Evolutionary conservation across 352 stramenopile species (phyloP).

Genomic region (Phytophthora constricta): DNA sequence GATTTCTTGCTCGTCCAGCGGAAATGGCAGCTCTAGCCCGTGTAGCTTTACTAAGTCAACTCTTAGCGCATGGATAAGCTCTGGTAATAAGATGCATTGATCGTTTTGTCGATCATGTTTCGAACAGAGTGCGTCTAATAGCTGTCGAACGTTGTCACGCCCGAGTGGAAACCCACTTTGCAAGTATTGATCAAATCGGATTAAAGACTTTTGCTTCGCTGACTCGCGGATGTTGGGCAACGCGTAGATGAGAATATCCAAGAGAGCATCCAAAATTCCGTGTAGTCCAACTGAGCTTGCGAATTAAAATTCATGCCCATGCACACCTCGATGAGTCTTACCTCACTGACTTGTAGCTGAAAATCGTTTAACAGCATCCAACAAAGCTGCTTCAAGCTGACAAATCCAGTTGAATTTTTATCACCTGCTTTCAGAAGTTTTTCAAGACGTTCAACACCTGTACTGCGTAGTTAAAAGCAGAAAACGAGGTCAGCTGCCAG

Average conservation of each 20-base stretch:
- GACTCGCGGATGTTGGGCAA: constrained; percentile 28
- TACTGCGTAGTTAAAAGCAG: constrained; percentile 14
- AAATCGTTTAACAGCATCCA: constrained; percentile 50
- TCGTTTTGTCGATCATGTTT: constrained; percentile 58
- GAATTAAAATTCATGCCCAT: constrained; percentile 69
- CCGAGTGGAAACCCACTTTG: constrained; percentile 44
- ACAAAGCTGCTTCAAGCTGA: constrained; percentile 58
- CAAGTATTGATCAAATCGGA: constrained; percentile 48
- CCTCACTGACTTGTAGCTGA: constrained; percentile 40
- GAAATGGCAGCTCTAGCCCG: constrained; percentile 33
- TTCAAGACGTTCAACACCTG: constrained; percentile 56
- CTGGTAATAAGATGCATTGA: constrained; percentile 39
- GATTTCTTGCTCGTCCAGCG: constrained; percentile 46
- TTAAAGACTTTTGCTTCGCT: constrained; percentile 24
- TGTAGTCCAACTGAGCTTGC: constrained; percentile 57
- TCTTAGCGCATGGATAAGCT: constrained; percentile 47
- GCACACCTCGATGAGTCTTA: constrained; percentile 58
- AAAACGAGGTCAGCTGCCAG: neutral
- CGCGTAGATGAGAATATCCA: too few species aligned
- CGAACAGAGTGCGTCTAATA: constrained; percentile 49
- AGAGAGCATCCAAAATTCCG: too few species aligned
- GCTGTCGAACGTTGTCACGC: constrained; percentile 12
- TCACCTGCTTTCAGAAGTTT: constrained; percentile 39
- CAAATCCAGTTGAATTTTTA: constrained; percentile 38
- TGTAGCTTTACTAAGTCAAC: constrained; percentile 49